Conservation (phyloP, 441 rosid species). For the Gossypium lobatum region DNA sequence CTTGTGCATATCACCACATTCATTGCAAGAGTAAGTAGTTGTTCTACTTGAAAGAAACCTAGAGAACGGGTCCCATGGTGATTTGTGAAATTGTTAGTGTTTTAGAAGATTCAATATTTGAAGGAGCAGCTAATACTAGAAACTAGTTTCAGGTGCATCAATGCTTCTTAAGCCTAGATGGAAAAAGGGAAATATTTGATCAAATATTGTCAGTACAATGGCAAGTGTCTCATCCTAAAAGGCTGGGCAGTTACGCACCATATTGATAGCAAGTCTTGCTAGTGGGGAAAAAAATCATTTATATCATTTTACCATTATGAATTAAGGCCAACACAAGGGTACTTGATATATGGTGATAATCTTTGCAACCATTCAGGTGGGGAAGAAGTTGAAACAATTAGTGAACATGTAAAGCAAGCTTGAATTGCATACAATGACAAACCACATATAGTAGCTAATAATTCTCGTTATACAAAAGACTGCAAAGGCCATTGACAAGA, state of each 20-base stretch:
- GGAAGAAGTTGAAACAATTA: neutral
- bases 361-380: neutral
- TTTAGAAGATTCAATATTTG: neutral
- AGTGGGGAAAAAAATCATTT: neutral
- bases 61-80: neutral
- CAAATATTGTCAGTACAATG: neutral
- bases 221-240: neutral
- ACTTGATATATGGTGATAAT: neutral
- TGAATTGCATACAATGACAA: neutral
- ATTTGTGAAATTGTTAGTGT: neutral
- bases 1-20: neutral
- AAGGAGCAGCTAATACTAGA: neutral
- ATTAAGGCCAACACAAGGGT: neutral
- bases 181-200: neutral
- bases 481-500: neutral
- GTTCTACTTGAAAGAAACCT: constrained; percentile 3
- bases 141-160: neutral
- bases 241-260: neutral
- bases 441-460: neutral
- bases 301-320: neutral
- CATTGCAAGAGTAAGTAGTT: neutral
- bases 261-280: neutral
- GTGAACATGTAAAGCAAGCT: neutral
- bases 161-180: neutral
- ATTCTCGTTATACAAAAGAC: neutral